Evolutionary conservation across 1,284 basidiomycete genomes (phyloP), one percentile per base, ranked within the genome.

Genomic region (Ustilago vetiveriae): DNA sequence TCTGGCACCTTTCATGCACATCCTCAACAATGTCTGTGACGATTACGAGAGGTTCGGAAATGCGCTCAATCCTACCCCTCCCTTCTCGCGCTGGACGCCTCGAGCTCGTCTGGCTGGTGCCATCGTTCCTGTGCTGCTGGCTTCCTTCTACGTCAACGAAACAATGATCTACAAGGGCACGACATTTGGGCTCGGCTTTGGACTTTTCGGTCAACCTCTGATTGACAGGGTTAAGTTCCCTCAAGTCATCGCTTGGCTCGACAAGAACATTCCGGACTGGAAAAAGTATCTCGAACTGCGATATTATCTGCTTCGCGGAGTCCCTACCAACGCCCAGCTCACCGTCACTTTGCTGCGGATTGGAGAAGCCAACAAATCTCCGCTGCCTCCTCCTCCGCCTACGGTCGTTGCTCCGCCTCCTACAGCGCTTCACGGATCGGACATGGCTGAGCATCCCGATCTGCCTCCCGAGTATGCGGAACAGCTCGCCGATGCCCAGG

Each of bases 241-340:
- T 1, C 41, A 58, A n/a, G 32, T 75, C 8, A 75, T 81, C 9
- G 76, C 82, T 49, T 81, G 82, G 73, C 82, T 87, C 33, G 82
- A 85, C 26, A 73, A 82, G 41, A 76, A 82, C 21, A 81, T 85
- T 13, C 86, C 86, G 1, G 79, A 86, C 64, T 87, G 86, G 86
- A 81, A 83, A 56, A 80, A 84, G 42, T 62, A 71, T 27, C 56
- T 78, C 41, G 46, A 66, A 48, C 38, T 55, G 2, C 59, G 47
- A 16, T 66, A 39, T 78, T 85, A 85, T 3, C 68, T 87, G 33
- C 76, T 87, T 16, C 84, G 82, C 21, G 83, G 85, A 10, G 86
- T 87, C 0, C 87, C 87, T 3, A 88, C 87, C 41, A 85, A 88
- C 63, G 85, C 86, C 5, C 87, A 88, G 65, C 83, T 87, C 35